Conservation (phyloP, 306 rosid genomes). For the Glycine soja region DNA sequence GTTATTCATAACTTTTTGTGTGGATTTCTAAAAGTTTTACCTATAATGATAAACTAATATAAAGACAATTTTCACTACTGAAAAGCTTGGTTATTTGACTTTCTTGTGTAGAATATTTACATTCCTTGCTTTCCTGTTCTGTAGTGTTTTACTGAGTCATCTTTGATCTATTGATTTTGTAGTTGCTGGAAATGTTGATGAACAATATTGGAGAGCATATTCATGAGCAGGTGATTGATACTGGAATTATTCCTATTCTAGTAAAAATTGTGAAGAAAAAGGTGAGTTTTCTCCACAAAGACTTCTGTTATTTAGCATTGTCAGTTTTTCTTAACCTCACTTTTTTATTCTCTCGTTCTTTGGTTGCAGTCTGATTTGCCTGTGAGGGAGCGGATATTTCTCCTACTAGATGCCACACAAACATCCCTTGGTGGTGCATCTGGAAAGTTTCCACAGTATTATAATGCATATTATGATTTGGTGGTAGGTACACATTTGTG, state of each 20-base stretch:
- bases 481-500: constrained; percentile 72
- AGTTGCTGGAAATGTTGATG: constrained; percentile 98
- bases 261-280: constrained; percentile 96
- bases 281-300: constrained; percentile 57
- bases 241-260: constrained; percentile 77
- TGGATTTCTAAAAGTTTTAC: constrained; percentile 27
- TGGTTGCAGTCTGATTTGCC: constrained; percentile 84
- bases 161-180: constrained; percentile 53
- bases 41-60: background rate
- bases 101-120: constrained; percentile 30
- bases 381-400: constrained; percentile 87
- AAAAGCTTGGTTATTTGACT: constrained; percentile 39
- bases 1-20: background rate
- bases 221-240: constrained; percentile 85
- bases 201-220: constrained; percentile 90
- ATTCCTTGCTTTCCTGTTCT: constrained; percentile 35
- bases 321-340: constrained; percentile 20
- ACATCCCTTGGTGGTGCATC: constrained; percentile 98
- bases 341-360: constrained; percentile 29
- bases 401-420: constrained; percentile 94
- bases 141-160: constrained; percentile 27
- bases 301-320: background rate
- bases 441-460: constrained; percentile 93
- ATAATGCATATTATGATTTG: constrained; percentile 83
- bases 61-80: constrained; percentile 24